phyloP scores from a whole-genome alignment of 164 flowering plant genomes.

The Berberis thunbergii region DNA sequence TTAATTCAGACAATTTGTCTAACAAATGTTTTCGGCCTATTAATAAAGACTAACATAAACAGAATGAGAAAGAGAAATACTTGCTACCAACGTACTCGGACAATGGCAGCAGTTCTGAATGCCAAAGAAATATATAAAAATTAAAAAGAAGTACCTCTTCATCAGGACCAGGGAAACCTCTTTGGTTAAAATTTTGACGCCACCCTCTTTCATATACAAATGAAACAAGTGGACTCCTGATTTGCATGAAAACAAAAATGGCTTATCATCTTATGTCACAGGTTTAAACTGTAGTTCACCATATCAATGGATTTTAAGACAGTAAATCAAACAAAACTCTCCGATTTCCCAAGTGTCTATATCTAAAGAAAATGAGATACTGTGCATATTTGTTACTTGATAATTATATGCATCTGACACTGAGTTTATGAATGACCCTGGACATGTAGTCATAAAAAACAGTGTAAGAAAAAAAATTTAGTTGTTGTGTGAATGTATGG shows the following conservation, averaged over 20 bases:
- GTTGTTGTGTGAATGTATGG: no score
- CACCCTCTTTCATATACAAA: conserved; percentile 94
- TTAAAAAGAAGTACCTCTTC: conserved; percentile 59
- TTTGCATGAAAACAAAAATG: not conserved
- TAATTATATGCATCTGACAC: not conserved
- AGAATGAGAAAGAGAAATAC: no score
- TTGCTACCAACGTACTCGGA: no score
- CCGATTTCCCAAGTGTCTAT: not conserved
- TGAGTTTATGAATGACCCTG: not conserved
- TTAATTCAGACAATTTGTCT: no score
- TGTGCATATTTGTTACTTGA: no score
- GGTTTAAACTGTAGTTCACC: not conserved
- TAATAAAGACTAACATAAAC: no score
- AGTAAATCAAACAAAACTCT: not conserved
- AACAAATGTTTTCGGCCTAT: no score
- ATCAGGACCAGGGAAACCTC: conserved; percentile 97
- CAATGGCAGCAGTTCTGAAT: no score
- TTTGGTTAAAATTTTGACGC: conserved; percentile 80
- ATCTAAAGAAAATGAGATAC: no score
- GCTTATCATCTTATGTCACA: not conserved
- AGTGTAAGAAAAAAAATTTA: not conserved
- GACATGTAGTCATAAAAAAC: not conserved
- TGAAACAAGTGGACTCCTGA: conserved; percentile 81
- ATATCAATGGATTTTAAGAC: not conserved
- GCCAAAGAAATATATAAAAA: not conserved